A percentile compares a stretch with the other conserved stretches of the same genome.
phyloP scores from a whole-genome alignment of 2,329 filamentous ascomycete species.

The Beauveria sp. region DNA sequence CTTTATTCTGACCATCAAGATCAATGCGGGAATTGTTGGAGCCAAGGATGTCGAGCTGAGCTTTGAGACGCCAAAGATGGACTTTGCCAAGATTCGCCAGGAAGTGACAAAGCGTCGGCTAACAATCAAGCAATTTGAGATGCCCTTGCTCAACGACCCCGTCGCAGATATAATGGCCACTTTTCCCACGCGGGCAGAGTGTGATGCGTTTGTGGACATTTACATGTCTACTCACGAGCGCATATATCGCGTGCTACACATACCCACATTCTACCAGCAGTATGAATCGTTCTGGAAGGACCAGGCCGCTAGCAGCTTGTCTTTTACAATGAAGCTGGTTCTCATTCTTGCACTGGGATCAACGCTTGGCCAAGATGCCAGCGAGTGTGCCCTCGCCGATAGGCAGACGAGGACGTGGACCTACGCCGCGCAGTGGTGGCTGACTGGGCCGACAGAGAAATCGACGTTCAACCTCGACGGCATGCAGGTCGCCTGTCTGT shows the following conservation, averaged over 20 bases:
- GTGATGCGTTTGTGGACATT: neutral
- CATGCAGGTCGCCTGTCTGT: slow-evolving; percentile 1
- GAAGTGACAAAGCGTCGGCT: neutral
- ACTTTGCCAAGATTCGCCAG: slow-evolving; percentile 3
- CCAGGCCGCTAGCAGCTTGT: neutral
- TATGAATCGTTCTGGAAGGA: slow-evolving; percentile 5
- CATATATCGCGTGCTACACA: slow-evolving; percentile 6
- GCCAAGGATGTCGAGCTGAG: slow-evolving; percentile 4
- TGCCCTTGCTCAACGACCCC: slow-evolving; percentile 1
- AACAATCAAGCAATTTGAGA: slow-evolving; percentile 6
- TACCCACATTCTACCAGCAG: slow-evolving; percentile 1
- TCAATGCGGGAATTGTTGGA: neutral
- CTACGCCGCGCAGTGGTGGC: slow-evolving; percentile 9
- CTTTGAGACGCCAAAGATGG: slow-evolving; percentile 7
- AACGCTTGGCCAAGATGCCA: neutral
- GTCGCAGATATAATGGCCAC: neutral
- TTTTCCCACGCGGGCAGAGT: neutral
- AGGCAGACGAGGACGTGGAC: neutral
- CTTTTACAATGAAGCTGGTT: neutral
- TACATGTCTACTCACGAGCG: slow-evolving; percentile 3
- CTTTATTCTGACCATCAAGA: neutral
- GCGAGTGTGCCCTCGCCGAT: neutral
- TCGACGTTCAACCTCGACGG: neutral
- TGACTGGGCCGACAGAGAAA: neutral
- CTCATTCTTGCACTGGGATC: slow-evolving; percentile 1